phyloP scores from a whole-genome alignment of 2,329 filamentous ascomycete species.

The Alternaria rosae region DNA sequence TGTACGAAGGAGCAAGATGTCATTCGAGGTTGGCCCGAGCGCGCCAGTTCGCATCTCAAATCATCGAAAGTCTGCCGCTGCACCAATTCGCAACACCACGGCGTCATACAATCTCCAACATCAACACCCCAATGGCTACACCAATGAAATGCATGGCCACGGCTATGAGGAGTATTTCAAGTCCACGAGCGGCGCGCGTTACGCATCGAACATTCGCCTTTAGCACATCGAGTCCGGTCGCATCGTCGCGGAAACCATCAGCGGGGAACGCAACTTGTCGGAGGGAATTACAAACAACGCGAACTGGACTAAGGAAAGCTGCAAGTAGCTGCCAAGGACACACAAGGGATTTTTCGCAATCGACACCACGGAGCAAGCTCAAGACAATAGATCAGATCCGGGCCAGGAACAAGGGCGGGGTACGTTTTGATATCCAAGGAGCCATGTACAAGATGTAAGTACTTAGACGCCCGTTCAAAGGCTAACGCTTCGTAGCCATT shows the following conservation, averaged over 20 bases:
- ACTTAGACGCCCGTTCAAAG: background rate
- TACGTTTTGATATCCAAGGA: constrained; percentile 21
- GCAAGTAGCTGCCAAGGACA: constrained; percentile 16
- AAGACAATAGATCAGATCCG: constrained; percentile 48
- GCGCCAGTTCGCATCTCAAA: constrained; percentile 15
- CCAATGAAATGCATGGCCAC: constrained; percentile 35
- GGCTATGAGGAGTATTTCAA: constrained; percentile 23
- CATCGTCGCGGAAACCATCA: constrained; percentile 17
- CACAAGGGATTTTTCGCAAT: constrained; percentile 37
- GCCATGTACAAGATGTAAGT: background rate
- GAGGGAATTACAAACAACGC: constrained; percentile 16
- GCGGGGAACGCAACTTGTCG: constrained; percentile 20
- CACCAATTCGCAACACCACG: constrained; percentile 11
- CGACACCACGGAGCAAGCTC: constrained; percentile 36
- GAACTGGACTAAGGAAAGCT: background rate
- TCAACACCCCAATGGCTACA: constrained; percentile 36
- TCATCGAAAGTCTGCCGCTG: constrained; percentile 18
- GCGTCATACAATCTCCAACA: background rate
- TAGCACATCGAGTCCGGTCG: constrained; percentile 21
- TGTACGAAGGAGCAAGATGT: constrained; percentile 5
- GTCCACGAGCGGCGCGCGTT: constrained; percentile 18
- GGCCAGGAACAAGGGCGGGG: constrained; percentile 46
- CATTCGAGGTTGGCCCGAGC: constrained; percentile 18
- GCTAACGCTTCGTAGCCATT: constrained; percentile 70
- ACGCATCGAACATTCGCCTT: constrained; percentile 38